These are phyloP conservation scores for Juglanconis sp. DNA, from an alignment of 2,329 filamentous ascomycete genomes.

Conservation along the genomic window DNA sequence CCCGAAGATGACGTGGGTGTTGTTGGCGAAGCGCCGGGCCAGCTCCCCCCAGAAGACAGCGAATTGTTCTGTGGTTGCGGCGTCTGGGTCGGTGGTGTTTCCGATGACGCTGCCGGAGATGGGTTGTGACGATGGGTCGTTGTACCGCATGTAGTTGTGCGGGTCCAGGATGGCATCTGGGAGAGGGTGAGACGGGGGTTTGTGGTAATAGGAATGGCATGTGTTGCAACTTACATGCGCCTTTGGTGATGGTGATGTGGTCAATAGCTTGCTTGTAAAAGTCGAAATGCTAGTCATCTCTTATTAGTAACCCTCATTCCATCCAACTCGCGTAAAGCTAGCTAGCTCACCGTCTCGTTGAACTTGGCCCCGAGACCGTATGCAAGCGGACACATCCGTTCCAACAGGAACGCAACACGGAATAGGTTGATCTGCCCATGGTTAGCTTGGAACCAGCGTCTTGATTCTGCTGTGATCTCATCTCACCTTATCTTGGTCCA, in stretches of 20 bases:
- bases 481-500: conserved; percentile 40
- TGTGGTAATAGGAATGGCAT: neutral
- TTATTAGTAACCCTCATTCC: neutral
- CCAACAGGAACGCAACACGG: conserved; percentile 47
- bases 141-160: conserved; percentile 54
- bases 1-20: conserved; percentile 47
- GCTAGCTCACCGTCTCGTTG: conserved; percentile 38
- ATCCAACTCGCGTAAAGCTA: too few species aligned
- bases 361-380: conserved; percentile 46
- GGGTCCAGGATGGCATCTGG: conserved; percentile 46
- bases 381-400: conserved; percentile 46
- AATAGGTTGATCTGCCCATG: conserved; percentile 38
- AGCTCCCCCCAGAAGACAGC: conserved; percentile 48
- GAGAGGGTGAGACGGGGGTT: neutral
- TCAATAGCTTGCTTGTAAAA: conserved; percentile 44
- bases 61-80: conserved; percentile 45
- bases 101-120: conserved; percentile 47
- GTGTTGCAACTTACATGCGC: conserved; percentile 26
- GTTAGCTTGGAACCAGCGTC: neutral
- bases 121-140: conserved; percentile 47
- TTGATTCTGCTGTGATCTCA: too few species aligned
- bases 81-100: conserved; percentile 38
- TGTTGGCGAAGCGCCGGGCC: conserved; percentile 40
- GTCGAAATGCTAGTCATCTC: conserved; percentile 33
- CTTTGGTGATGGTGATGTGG: conserved; percentile 47